Base-by-base conservation (phyloP, 805 yeast genomes). In the Yarrowia sp. region DNA sequence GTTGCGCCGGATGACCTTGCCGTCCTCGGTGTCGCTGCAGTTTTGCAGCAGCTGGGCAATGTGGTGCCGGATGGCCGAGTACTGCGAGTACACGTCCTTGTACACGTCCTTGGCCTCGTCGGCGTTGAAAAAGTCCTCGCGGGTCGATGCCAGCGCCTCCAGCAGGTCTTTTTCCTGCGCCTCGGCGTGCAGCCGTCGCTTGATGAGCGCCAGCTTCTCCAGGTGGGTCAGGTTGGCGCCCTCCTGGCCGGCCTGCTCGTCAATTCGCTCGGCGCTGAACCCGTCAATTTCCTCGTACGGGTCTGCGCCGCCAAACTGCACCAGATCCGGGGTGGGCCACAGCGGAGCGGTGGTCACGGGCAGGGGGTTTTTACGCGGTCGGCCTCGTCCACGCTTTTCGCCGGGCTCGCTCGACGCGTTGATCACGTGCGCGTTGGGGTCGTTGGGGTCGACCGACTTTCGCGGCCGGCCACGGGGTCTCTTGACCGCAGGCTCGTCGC, bases 391-490 rank as follows among this genome's bases (percentile, higher is more conserved):
- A 9, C 38, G 36, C 40, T 58, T 58, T 17, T 43, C 44, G 7
- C 15, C 43, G 40, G 50, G 40, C 12, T 40, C 49, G 9, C 39
- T 39, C 9, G 63, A 55, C 63, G 63, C 63, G 63, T 58, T 58
- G 49, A 24, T n/a, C 63, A 34, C 46, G 61, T 36, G 20, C 44
- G 14, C 36, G 44, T 15, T n/a, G 44, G 43, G 17, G 19, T 8
- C 24, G n/a, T 15, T 43, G 50, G 64, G 50, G 64, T 40, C 64
- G 39, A 30, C 9, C 34, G 9, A 8, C 50, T 58, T 58, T 58
- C 64, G 64, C 50, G 64, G 64, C 30, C 64, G 64, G 6, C 64
- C 64, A 9, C 64, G 64, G 6, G 64, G 64, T 24, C 64, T 9
- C 50, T 58, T 58, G 17, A 43, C 40, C 4, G 20, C 64, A 6